Percentiles rank a stretch among this genome's conserved stretches.
Evolutionary conservation across 2,329 filamentous ascomycete species (phyloP).

Genomic region (Neofusicoccum parvum): DNA sequence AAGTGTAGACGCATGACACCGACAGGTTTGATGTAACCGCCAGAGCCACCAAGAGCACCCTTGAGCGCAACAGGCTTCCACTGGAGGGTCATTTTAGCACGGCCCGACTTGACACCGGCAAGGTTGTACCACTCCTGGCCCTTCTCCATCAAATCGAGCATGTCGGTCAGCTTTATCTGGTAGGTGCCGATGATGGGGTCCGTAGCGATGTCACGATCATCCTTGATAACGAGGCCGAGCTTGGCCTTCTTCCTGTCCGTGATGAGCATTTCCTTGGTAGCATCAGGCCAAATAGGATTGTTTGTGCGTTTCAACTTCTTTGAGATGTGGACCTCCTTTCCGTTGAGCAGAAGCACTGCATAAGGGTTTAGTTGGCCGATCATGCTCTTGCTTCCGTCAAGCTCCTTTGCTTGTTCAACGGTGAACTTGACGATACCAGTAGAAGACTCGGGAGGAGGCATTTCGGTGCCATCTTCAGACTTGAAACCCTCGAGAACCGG

Average conservation of each 20-base stretch:
- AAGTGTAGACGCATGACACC: conserved; percentile 96
- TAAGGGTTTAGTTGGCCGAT: conserved; percentile 92
- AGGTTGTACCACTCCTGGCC: conserved; percentile 97
- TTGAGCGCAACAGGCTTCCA: conserved; percentile 94
- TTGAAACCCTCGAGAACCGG: conserved; percentile 77
- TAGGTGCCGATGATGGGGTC: conserved; percentile 90
- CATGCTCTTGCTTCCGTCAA: conserved; percentile 89
- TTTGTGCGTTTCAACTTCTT: conserved; percentile 96
- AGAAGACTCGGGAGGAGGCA: conserved; percentile 83
- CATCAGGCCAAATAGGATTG: conserved; percentile 93
- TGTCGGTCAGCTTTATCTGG: conserved; percentile 92
- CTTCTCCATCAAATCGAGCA: conserved; percentile 86
- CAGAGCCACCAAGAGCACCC: conserved; percentile 73
- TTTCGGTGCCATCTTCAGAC: conserved; percentile 73
- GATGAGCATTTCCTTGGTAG: conserved; percentile 90
- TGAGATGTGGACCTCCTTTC: conserved; percentile 85
- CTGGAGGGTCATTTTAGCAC: conserved; percentile 85
- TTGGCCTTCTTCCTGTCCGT: conserved; percentile 90
- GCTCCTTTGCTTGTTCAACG: conserved; percentile 92
- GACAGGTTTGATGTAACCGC: conserved; percentile 89
- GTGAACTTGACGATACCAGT: conserved; percentile 94
- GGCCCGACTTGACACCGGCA: conserved; percentile 75
- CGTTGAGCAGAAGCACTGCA: conserved; percentile 83
- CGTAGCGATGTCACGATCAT: conserved; percentile 81
- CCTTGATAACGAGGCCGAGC: conserved; percentile 90